Conservation (phyloP, 2,329 filamentous ascomycete species). For the Furcasterigmium furcatum region DNA sequence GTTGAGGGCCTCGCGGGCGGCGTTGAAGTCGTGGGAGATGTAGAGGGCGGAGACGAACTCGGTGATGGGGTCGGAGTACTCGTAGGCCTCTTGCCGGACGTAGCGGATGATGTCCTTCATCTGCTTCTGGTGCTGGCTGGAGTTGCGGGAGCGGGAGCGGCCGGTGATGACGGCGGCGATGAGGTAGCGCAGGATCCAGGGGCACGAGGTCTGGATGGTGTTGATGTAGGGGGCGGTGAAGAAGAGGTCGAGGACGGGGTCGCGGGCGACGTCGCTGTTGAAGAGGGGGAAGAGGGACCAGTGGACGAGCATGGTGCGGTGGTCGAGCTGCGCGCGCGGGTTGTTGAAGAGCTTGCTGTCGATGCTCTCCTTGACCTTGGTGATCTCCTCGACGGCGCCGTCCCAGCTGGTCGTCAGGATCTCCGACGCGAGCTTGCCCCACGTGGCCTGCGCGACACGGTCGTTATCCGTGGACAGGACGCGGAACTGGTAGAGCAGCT, state of each 20-base stretch:
- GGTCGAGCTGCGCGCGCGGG: slow-evolving; percentile 89
- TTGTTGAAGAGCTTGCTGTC: slow-evolving; percentile 96
- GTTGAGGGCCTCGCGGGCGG: slow-evolving; percentile 82
- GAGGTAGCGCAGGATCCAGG: slow-evolving; percentile 94
- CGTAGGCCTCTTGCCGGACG: slow-evolving; percentile 94
- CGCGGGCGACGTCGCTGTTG: slow-evolving; percentile 90
- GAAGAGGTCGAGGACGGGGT: slow-evolving; percentile 90
- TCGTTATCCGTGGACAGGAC: slow-evolving; percentile 98
- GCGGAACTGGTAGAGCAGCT: slow-evolving; percentile 95
- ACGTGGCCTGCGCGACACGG: slow-evolving; percentile 92
- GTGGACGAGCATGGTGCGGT: slow-evolving; percentile 96
- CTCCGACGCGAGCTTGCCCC: slow-evolving; percentile 96
- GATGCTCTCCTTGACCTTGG: slow-evolving; percentile 87
- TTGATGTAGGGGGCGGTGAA: slow-evolving; percentile 98
- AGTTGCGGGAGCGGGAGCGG: slow-evolving; percentile 77
- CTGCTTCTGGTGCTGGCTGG: slow-evolving; percentile 91
- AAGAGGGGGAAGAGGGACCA: slow-evolving; percentile 99
- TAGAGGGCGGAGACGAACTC: slow-evolving; percentile 96
- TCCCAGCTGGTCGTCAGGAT: slow-evolving; percentile 97
- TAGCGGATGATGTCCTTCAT: slow-evolving; percentile 96
- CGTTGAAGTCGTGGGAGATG: slow-evolving; percentile 85
- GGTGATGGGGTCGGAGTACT: slow-evolving; percentile 94
- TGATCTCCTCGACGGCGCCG: slow-evolving; percentile 82
- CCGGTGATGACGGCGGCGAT: slow-evolving; percentile 93
- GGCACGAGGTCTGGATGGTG: slow-evolving; percentile 97